These are phyloP conservation scores for Sporisorium graminicola DNA, from an alignment of 1,284 basidiomycete genomes.

Conservation along the genomic window DNA sequence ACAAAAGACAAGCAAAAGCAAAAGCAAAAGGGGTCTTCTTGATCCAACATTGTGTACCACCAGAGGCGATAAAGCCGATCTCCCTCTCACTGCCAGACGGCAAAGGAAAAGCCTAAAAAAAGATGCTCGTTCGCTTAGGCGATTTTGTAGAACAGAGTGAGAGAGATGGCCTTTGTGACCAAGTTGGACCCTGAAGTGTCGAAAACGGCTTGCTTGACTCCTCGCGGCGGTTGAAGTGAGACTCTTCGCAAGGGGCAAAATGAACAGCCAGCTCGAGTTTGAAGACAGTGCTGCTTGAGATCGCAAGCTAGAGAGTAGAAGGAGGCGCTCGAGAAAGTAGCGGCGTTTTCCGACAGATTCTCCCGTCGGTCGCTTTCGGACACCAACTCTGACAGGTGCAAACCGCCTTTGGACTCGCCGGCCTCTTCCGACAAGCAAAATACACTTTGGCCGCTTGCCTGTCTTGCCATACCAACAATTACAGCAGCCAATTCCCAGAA, in stretches of 20 bases:
- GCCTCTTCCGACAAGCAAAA: slow-evolving; percentile 1
- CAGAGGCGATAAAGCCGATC: slow-evolving; percentile 15
- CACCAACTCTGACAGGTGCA: not conserved
- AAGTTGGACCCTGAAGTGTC: slow-evolving; percentile 13
- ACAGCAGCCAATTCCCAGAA: no score
- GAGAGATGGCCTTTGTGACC: not conserved
- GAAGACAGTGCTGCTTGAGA: not conserved
- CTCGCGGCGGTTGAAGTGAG: not conserved
- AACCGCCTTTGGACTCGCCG: not conserved
- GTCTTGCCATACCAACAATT: no score
- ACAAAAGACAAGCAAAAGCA: not conserved
- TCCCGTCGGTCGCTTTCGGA: slow-evolving; percentile 11
- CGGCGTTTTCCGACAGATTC: no score
- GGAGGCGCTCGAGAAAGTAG: not conserved
- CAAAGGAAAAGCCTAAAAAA: not conserved
- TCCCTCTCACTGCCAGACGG: not conserved
- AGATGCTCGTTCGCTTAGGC: slow-evolving; percentile 1
- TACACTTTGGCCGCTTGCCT: not conserved
- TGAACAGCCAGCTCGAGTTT: not conserved
- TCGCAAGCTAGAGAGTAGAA: no score
- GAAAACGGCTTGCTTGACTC: not conserved
- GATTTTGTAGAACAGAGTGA: no score
- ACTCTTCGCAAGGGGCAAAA: no score
- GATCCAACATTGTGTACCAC: not conserved
- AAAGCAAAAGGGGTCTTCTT: not conserved